These are phyloP conservation scores for Aspergillus sp. DNA, from an alignment of 2,329 filamentous ascomycete species.

Conservation along the genomic window DNA sequence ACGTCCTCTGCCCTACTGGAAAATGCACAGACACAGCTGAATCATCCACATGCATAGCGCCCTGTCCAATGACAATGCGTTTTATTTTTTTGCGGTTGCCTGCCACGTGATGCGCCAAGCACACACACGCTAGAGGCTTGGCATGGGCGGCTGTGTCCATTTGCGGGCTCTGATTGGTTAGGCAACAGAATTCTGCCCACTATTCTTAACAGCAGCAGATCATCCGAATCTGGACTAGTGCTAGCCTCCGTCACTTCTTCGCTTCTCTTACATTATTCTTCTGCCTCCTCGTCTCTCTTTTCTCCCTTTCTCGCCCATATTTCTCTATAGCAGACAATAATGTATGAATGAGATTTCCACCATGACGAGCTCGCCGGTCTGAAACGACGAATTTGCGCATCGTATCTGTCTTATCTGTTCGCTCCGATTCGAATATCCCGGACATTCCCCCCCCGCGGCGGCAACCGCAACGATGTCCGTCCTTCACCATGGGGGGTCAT, in stretches of 20 bases:
- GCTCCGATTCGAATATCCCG: constrained; percentile 1
- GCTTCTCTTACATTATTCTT: not conserved
- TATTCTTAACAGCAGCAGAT: constrained; percentile 19
- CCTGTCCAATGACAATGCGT: constrained; percentile 1
- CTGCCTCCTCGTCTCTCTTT: constrained; percentile 2
- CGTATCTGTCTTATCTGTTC: not conserved
- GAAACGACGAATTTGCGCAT: constrained; percentile 7
- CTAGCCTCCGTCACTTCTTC: constrained; percentile 13
- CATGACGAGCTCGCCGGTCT: constrained; percentile 1
- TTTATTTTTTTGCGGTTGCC: constrained; percentile 20
- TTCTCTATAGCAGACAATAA: too few relatives aligned
- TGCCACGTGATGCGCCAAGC: constrained; percentile 19
- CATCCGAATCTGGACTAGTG: constrained; percentile 9
- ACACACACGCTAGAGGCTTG: constrained; percentile 14
- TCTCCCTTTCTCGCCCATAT: not conserved
- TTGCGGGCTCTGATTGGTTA: constrained; percentile 33
- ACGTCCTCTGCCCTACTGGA: not conserved
- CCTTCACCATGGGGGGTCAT: constrained; percentile 38
- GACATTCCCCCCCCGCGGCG: constrained; percentile 9
- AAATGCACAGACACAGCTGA: not conserved
- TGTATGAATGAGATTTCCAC: too few relatives aligned
- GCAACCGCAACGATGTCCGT: constrained; percentile 37
- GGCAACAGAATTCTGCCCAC: constrained; percentile 36
- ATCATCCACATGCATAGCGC: not conserved
- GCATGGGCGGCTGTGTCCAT: constrained; percentile 19